Evolutionary conservation across 2,329 filamentous ascomycete species (phyloP).

Genomic region (Eutypa lata): DNA sequence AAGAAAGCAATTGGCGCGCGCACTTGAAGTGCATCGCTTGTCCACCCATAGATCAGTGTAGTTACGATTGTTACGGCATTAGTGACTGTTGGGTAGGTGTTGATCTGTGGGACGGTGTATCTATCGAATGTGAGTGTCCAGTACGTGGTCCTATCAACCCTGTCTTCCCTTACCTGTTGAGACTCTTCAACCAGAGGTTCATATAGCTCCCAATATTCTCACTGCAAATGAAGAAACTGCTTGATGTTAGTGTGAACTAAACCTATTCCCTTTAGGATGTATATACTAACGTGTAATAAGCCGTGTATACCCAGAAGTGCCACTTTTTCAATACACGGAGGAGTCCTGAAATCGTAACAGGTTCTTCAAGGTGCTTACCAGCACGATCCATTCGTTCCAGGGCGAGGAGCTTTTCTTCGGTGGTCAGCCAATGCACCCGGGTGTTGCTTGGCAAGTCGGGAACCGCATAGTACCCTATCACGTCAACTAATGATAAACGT

Average conservation of each 20-base stretch:
- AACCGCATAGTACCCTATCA: slow-evolving; percentile 10
- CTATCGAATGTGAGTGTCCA: not conserved
- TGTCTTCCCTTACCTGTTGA: slow-evolving; percentile 4
- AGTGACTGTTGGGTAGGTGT: slow-evolving; percentile 26
- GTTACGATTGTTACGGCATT: slow-evolving; percentile 24
- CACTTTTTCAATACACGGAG: slow-evolving; percentile 27
- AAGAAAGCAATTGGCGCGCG: slow-evolving; percentile 22
- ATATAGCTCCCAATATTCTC: slow-evolving; percentile 24
- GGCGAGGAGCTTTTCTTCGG: slow-evolving; percentile 19
- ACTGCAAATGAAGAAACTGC: slow-evolving; percentile 24
- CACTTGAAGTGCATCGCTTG: slow-evolving; percentile 22
- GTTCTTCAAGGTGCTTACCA: slow-evolving; percentile 19
- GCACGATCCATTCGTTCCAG: slow-evolving; percentile 21
- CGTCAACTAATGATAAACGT: not conserved
- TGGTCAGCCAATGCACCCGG: slow-evolving; percentile 22
- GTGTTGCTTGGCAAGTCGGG: slow-evolving; percentile 21
- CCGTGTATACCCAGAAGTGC: slow-evolving; percentile 30
- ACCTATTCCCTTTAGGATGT: no score
- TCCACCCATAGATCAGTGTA: slow-evolving; percentile 25
- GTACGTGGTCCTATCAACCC: not conserved
- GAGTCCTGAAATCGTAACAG: slow-evolving; percentile 13
- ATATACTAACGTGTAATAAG: slow-evolving; percentile 22
- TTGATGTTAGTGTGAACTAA: not conserved
- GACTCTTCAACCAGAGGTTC: slow-evolving; percentile 22
- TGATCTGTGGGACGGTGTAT: slow-evolving; percentile 27